Percentiles rank a stretch among this genome's conserved stretches.
Conservation (phyloP, 2,329 filamentous ascomycete genomes). For the Beauveria medogensis region DNA sequence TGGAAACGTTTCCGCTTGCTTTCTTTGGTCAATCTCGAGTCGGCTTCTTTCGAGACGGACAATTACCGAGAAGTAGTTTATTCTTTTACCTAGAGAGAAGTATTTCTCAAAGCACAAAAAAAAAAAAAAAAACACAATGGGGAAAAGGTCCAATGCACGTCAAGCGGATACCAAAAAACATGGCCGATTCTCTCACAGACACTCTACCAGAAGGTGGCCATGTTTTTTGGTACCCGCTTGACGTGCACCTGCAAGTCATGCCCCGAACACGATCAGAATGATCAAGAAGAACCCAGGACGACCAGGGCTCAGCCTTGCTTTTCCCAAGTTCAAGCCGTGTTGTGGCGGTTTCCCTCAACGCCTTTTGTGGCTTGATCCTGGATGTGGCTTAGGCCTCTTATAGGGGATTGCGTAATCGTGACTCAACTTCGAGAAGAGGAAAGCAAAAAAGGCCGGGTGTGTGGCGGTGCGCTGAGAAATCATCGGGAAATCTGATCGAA, state of each 20-base stretch:
- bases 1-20: not conserved
- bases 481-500: conserved; percentile 6
- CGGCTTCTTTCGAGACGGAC: not conserved
- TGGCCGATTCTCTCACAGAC: no score
- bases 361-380: not conserved
- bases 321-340: no score
- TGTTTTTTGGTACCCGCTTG: no score
- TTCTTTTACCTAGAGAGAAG: no score
- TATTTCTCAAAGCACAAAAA: no score
- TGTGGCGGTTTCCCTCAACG: not conserved
- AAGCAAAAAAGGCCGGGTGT: not conserved
- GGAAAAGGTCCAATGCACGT: no score
- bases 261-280: not conserved
- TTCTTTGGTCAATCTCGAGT: not conserved
- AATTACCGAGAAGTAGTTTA: no score
- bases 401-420: conserved; percentile 7
- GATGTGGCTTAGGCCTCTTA: not conserved
- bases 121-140: not conserved
- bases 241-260: not conserved
- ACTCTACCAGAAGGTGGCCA: no score
- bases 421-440: not conserved
- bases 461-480: conserved; percentile 1
- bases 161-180: no score
- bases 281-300: not conserved
- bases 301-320: not conserved